Evolutionary conservation across 306 rosid species (phyloP).

Genomic region (Heteromeles arbutifolia): DNA sequence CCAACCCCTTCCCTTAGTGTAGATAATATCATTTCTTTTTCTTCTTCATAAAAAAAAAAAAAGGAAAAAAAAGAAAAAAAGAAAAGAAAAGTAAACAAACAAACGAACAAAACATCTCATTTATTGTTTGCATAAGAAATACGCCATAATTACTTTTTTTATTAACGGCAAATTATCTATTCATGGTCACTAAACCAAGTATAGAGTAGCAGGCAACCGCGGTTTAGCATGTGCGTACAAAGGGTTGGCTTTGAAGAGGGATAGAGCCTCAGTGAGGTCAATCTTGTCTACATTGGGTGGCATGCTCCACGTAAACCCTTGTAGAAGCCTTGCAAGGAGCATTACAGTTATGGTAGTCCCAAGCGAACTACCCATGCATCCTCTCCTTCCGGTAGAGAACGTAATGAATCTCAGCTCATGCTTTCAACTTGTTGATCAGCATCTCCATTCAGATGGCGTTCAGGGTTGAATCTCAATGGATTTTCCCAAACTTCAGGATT

Average conservation of each 20-base stretch:
- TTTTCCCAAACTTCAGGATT: slow-evolving; percentile 34
- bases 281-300: slow-evolving; percentile 14
- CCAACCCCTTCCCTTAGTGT: no score
- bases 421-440: background rate
- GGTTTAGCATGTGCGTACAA: background rate
- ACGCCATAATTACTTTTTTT: no score
- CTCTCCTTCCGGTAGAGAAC: slow-evolving; percentile 36
- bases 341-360: slow-evolving; percentile 37
- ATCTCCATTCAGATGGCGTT: slow-evolving; percentile 16
- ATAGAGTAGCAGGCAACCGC: slow-evolving; percentile 8
- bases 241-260: slow-evolving; percentile 1
- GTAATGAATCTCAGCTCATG: slow-evolving; percentile 21
- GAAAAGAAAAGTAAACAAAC: no score
- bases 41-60: no score
- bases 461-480: slow-evolving; percentile 23
- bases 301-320: slow-evolving; percentile 34
- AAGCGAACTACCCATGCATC: slow-evolving; percentile 26
- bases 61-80: no score
- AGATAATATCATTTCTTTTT: no score
- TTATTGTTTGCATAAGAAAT: no score
- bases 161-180: no score
- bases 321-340: slow-evolving; percentile 39
- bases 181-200: background rate
- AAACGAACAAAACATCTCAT: no score
- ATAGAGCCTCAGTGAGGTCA: slow-evolving; percentile 2